phyloP scores from a whole-genome alignment of 2,329 filamentous ascomycete genomes.

The Ambrosiella xylebori region DNA sequence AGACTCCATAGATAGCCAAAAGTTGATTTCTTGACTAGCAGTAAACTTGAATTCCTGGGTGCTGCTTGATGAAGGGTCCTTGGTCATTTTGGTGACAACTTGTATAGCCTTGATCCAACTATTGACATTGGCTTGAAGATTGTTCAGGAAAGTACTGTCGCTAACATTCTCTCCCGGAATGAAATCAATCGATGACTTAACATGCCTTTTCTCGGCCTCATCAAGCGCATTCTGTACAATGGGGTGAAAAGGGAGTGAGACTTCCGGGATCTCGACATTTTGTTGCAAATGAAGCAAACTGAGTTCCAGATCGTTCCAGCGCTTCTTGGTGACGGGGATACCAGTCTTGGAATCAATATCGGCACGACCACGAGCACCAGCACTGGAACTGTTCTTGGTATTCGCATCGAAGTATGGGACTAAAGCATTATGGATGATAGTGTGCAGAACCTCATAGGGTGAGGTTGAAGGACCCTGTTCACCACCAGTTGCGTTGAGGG shows the following conservation, averaged over 20 bases:
- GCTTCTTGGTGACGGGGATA: slow-evolving; percentile 93
- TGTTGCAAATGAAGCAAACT: slow-evolving; percentile 85
- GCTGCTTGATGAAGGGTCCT: slow-evolving; percentile 54
- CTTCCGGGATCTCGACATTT: slow-evolving; percentile 92
- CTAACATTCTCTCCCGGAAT: slow-evolving; percentile 61
- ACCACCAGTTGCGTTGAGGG: slow-evolving; percentile 45
- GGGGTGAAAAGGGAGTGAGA: slow-evolving; percentile 73
- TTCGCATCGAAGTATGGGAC: slow-evolving; percentile 96
- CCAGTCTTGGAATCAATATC: slow-evolving; percentile 87
- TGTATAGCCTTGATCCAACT: slow-evolving; percentile 99
- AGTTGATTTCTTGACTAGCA: slow-evolving; percentile 95
- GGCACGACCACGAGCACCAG: slow-evolving; percentile 49
- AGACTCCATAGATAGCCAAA: slow-evolving; percentile 95
- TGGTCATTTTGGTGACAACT: slow-evolving; percentile 82
- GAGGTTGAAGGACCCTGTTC: slow-evolving; percentile 59
- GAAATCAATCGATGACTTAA: slow-evolving; percentile 58
- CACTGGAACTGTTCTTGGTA: slow-evolving; percentile 56
- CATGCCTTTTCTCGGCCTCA: slow-evolving; percentile 49
- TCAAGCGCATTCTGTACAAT: slow-evolving; percentile 74
- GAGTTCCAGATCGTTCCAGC: slow-evolving; percentile 82
- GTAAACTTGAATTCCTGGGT: slow-evolving; percentile 37
- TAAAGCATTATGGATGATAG: slow-evolving; percentile 76
- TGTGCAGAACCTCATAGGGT: slow-evolving; percentile 83
- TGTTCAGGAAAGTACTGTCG: slow-evolving; percentile 86
- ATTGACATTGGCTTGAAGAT: slow-evolving; percentile 82